Conservation (phyloP, 305 asterid species). For the Andrographis paniculata region DNA sequence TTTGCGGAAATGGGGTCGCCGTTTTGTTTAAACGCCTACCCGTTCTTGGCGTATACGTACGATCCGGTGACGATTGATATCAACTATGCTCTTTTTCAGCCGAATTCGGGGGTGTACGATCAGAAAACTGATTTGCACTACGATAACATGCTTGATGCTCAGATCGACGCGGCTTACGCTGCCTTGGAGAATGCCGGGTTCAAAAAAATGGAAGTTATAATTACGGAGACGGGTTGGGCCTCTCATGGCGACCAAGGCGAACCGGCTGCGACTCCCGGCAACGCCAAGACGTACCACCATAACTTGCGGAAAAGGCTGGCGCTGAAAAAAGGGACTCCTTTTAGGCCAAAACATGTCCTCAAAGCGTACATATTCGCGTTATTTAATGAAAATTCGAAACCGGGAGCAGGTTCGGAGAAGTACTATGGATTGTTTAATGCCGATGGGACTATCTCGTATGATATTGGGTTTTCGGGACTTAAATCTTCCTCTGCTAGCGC, state of each 20-base stretch:
- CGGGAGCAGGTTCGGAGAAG: slow-evolving; percentile 70
- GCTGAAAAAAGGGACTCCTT: slow-evolving; percentile 86
- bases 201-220: slow-evolving; percentile 71
- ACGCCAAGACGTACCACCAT: slow-evolving; percentile 76
- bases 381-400: slow-evolving; percentile 72
- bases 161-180: slow-evolving; percentile 89
- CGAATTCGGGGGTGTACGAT: slow-evolving; percentile 55
- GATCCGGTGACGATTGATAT: slow-evolving; percentile 55
- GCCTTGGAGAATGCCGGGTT: slow-evolving; percentile 79
- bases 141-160: slow-evolving; percentile 96
- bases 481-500: slow-evolving; percentile 60
- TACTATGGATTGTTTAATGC: slow-evolving; percentile 80
- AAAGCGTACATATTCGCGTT: slow-evolving; percentile 86
- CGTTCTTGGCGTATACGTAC: slow-evolving; percentile 77
- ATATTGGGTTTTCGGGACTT: slow-evolving; percentile 73
- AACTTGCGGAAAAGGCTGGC: slow-evolving; percentile 86
- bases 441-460: slow-evolving; percentile 72
- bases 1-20: slow-evolving; percentile 74
- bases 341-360: slow-evolving; percentile 61
- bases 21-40: slow-evolving; percentile 87
- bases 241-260: slow-evolving; percentile 82
- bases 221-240: slow-evolving; percentile 99
- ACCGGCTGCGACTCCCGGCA: slow-evolving; percentile 63
- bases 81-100: slow-evolving; percentile 81
- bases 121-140: slow-evolving; percentile 60